Conservation (phyloP, 2,329 filamentous ascomycete species). For the Fusarium sp. region DNA sequence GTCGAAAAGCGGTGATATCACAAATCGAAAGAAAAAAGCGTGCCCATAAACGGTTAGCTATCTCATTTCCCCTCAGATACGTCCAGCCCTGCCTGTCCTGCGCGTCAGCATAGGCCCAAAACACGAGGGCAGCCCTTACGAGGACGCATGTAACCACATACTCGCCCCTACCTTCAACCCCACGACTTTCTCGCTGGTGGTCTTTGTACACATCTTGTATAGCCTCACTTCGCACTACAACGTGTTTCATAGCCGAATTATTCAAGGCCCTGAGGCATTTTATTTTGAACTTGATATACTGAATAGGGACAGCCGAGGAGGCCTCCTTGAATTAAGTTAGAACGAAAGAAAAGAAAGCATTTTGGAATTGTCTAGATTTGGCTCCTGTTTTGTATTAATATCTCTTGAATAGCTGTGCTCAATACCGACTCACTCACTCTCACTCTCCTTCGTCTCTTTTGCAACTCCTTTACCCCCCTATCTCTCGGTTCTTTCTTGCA, state of each 20-base stretch:
- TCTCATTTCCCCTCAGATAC: slow-evolving; percentile 26
- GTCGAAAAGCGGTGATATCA: slow-evolving; percentile 29
- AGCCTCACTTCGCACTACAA: slow-evolving; percentile 35
- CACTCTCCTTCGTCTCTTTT: neutral
- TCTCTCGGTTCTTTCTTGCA: neutral
- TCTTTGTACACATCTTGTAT: slow-evolving; percentile 37
- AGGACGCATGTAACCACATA: slow-evolving; percentile 33
- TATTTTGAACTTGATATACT: slow-evolving; percentile 6
- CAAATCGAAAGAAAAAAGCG: neutral
- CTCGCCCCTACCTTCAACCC: slow-evolving; percentile 30
- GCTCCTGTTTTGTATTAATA: slow-evolving; percentile 20
- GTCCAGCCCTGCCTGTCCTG: slow-evolving; percentile 16
- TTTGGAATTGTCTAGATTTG: slow-evolving; percentile 31
- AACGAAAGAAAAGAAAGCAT: neutral
- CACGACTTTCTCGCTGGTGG: slow-evolving; percentile 32
- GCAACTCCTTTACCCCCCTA: neutral
- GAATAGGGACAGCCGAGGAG: slow-evolving; percentile 17
- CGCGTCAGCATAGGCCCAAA: slow-evolving; percentile 4
- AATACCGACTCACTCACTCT: neutral
- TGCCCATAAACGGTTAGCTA: slow-evolving; percentile 23
- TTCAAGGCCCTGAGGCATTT: slow-evolving; percentile 32
- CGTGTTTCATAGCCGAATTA: slow-evolving; percentile 11
- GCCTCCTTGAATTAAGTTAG: slow-evolving; percentile 18
- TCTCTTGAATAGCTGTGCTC: neutral
- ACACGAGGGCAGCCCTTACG: slow-evolving; percentile 4